A percentile compares a stretch with the other conserved stretches of the same genome.
Conservation (phyloP, 1,284 basidiomycete species). For the Rhodotorula sp. region DNA sequence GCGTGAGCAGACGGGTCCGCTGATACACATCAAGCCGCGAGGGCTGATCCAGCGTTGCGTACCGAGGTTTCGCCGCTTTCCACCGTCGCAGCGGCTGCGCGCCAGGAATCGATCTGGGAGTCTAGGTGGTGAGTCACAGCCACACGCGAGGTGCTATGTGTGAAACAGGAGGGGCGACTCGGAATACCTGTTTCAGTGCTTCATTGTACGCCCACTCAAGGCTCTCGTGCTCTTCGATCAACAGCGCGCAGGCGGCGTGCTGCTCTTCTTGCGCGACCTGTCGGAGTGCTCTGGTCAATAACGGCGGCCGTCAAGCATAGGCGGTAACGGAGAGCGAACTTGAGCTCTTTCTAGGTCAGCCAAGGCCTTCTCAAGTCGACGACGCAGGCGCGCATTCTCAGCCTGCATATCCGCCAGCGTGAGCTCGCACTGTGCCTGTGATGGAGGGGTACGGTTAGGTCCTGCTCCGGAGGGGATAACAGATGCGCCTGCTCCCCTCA, state of each 20-base stretch:
- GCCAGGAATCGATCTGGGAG: too few species aligned
- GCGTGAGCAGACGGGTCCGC: too few species aligned
- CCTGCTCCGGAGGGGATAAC: not conserved
- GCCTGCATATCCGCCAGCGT: not conserved
- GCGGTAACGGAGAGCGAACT: not conserved
- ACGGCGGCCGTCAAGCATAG: not conserved
- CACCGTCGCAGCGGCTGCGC: too few species aligned
- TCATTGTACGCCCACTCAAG: slow-evolving; percentile 19
- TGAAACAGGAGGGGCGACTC: accelerated
- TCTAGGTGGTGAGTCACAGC: too few species aligned
- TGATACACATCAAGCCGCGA: too few species aligned
- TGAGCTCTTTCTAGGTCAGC: slow-evolving; percentile 4
- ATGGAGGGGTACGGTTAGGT: not conserved
- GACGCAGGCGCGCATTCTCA: not conserved
- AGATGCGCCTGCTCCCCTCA: not conserved
- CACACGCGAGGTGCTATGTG: accelerated
- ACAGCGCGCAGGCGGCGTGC: slow-evolving; percentile 4
- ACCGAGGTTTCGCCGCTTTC: too few species aligned
- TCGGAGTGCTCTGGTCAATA: not conserved
- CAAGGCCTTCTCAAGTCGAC: not conserved
- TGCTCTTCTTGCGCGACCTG: slow-evolving; percentile 6
- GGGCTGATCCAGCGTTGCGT: too few species aligned
- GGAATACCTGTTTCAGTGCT: slow-evolving; percentile 8
- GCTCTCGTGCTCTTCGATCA: slow-evolving; percentile 17
- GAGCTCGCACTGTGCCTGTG: not conserved